A percentile compares a stretch with the other conserved stretches of the same genome.
These are phyloP conservation scores for Hygrophorus russula DNA, from an alignment of 768 basidiomycete species.

Conservation along the genomic window DNA sequence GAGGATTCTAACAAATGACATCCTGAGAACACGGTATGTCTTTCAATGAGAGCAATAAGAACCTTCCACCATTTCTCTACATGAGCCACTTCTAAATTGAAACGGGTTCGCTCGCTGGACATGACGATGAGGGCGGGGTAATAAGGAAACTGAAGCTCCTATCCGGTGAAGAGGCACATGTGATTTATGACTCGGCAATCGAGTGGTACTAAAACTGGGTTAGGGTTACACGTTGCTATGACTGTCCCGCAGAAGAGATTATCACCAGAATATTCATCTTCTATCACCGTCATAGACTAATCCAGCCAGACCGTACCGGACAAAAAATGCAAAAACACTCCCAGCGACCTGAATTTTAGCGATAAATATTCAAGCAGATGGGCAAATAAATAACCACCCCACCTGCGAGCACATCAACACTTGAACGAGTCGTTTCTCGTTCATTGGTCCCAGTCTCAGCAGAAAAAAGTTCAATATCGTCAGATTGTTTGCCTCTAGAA, in stretches of 20 bases:
- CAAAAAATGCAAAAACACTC: constrained; percentile 70
- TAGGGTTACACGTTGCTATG: too few species aligned
- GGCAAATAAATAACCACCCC: constrained; percentile 9
- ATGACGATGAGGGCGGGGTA: constrained; percentile 23
- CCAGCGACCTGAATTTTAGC: constrained; percentile 43
- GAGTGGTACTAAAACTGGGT: too few species aligned
- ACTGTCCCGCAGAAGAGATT: too few species aligned
- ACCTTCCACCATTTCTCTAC: constrained; percentile 95
- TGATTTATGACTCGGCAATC: neutral
- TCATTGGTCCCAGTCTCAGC: constrained; percentile 72
- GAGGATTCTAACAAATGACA: constrained; percentile 48
- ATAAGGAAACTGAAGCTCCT: neutral
- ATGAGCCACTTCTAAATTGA: constrained; percentile 71
- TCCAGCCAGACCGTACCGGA: constrained; percentile 84
- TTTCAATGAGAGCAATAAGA: constrained; percentile 9
- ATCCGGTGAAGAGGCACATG: neutral
- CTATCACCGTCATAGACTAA: constrained; percentile 90
- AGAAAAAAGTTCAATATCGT: constrained; percentile 87
- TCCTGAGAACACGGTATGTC: constrained; percentile 6
- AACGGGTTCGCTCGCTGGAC: constrained; percentile 56
- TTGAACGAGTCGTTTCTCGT: constrained; percentile 69
- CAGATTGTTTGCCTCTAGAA: constrained; percentile 73
- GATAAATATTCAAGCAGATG: constrained; percentile 2
- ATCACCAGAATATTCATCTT: constrained; percentile 38
- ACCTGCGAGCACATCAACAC: constrained; percentile 70